A percentile compares a stretch with the other conserved stretches of the same genome.
Evolutionary conservation across 768 basidiomycete genomes (phyloP).

Genomic region (Rhodosporidiobolus sp.): DNA sequence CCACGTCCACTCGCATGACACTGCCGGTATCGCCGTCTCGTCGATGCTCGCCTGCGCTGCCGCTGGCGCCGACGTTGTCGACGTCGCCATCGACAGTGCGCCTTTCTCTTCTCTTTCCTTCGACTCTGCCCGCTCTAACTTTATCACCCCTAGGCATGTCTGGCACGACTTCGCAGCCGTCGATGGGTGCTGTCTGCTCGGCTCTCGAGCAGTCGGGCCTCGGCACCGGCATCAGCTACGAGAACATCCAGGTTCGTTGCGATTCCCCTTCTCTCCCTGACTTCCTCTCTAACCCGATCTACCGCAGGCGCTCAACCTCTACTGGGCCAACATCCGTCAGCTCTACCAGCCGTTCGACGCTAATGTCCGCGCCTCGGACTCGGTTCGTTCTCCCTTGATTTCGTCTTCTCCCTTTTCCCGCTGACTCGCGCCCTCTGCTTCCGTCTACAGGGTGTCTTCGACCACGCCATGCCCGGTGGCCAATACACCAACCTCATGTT

Average conservation of each 20-base stretch:
- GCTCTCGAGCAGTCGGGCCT: slow-evolving; percentile 90
- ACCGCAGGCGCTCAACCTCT: slow-evolving; percentile 72
- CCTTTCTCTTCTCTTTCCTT: slow-evolving; percentile 14
- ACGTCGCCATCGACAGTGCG: slow-evolving; percentile 97
- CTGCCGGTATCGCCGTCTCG: slow-evolving; percentile 95
- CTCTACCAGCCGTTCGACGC: slow-evolving; percentile 97
- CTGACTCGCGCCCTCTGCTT: slow-evolving; percentile 77
- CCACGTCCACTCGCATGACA: slow-evolving; percentile 99
- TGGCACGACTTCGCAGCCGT: slow-evolving; percentile 94
- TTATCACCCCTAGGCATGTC: slow-evolving; percentile 72
- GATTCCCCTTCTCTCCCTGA: too few species aligned
- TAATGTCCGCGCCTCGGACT: slow-evolving; percentile 93
- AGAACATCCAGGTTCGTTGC: slow-evolving; percentile 71
- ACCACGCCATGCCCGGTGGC: slow-evolving; percentile 97
- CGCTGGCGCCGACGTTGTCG: slow-evolving; percentile 97
- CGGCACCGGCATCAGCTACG: slow-evolving; percentile 93
- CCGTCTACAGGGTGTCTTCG: slow-evolving; percentile 73
- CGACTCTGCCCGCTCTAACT: slow-evolving; percentile 11
- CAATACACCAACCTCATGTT: slow-evolving; percentile 60
- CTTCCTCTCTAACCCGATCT: too few species aligned
- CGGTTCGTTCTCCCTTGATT: not conserved
- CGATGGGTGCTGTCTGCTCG: slow-evolving; percentile 95
- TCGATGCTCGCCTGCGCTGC: slow-evolving; percentile 93
- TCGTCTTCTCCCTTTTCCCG: not conserved
- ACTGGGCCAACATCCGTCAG: slow-evolving; percentile 96